Conservation (phyloP, 192 early-diverging fungal species). For the Umbelopsis vinacea region DNA sequence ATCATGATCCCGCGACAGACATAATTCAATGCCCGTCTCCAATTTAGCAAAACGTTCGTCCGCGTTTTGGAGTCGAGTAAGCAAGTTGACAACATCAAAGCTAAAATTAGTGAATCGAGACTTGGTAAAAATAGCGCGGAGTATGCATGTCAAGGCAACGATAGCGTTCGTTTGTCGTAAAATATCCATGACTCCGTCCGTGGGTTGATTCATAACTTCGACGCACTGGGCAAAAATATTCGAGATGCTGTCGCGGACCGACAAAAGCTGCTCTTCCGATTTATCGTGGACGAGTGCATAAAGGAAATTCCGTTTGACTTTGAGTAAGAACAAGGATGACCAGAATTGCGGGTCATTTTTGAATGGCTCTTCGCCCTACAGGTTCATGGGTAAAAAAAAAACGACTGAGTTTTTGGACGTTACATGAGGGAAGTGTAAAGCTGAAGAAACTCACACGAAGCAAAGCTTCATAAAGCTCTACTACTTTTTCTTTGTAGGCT, state of each 20-base stretch:
- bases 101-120: conserved; percentile 57
- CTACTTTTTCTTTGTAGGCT: conserved; percentile 52
- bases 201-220: conserved; percentile 37
- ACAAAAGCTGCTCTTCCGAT: conserved; percentile 51
- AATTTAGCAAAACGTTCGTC: conserved; percentile 23
- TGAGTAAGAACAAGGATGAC: conserved; percentile 51
- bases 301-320: conserved; percentile 49
- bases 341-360: conserved; percentile 50
- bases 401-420: background rate
- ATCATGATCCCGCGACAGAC: conserved; percentile 4
- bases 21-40: conserved; percentile 22
- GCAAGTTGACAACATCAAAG: conserved; percentile 56
- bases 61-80: conserved; percentile 48
- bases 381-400: background rate
- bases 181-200: background rate
- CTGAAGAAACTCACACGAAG: conserved; percentile 1
- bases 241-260: conserved; percentile 42
- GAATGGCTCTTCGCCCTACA: conserved; percentile 53
- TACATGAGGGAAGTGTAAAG: background rate
- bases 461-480: conserved; percentile 42
- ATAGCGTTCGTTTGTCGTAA: conserved; percentile 42
- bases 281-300: conserved; percentile 38
- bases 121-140: conserved; percentile 57
- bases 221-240: conserved; percentile 50
- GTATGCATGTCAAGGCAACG: conserved; percentile 29